Base-by-base conservation (phyloP, 768 basidiomycete species). In the Melanogaster broomeanus region DNA sequence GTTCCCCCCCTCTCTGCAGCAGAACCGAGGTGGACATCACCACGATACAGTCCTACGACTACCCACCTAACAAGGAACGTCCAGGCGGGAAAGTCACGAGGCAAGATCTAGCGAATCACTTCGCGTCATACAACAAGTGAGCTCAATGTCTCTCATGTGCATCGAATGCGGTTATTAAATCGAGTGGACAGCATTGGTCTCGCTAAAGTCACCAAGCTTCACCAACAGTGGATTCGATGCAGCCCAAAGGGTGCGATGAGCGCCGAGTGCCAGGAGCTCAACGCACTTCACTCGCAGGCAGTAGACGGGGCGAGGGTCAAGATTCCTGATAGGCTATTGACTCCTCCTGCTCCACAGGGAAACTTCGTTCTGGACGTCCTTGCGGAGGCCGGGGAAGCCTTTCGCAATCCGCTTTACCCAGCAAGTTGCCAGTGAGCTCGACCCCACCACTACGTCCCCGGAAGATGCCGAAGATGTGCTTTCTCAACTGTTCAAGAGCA, bases 211-310 rank as follows among this genome's bases (percentile, higher is more conserved):
- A 72, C 80, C 1, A 72, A 78, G 11, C 68, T 87, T 15, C 84
- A 87, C 50, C 72, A 73, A 2, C 80, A 81, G 63, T 87, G 85
- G 85, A 76, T 78, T 43, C 74, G 79, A 2, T 69, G 68, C 37
- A 80, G 76, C 49, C 76, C 80, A 0, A 64, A 76, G 42, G 85
- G 85, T 25, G 84, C 84, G 0, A 69, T 85, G 56, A 78, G 81
- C 58, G 66, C 77, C 0, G 79, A 88, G 67, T 88, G 85, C 56
- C 85, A 87, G 58, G 85, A 88, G 59, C 71, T 88, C 22, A 87
- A 87, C 52, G 85, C 84, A 0, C 66, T 88, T 9, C 84, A 88
- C 57, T 88, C 85, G 3, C 82, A 84, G 48, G 82, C 79, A 3
- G 85, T 87, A 2, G 85, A 87, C 56, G 85, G 85, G 0, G 85